Evolutionary conservation across 2,329 filamentous ascomycete genomes (phyloP).

Genomic region (Simplicillium aogashimaense): DNA sequence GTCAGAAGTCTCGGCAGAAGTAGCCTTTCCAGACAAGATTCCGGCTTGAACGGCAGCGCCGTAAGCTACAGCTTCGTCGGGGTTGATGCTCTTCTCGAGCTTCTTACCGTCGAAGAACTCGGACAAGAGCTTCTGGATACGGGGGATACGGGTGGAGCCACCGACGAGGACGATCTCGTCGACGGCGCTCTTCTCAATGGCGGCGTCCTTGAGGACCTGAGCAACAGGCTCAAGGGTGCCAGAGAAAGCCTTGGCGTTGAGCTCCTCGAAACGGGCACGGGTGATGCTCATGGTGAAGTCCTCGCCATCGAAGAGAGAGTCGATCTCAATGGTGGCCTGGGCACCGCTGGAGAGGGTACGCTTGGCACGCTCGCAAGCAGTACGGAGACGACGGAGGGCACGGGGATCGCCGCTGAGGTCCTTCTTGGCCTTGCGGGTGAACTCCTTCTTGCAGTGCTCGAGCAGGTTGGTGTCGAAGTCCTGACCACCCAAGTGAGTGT

Average conservation of each 20-base stretch:
- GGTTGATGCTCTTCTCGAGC: slow-evolving; percentile 99
- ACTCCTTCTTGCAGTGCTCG: slow-evolving; percentile 95
- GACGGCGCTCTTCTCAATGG: slow-evolving; percentile 79
- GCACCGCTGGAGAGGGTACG: slow-evolving; percentile 95
- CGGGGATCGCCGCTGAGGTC: slow-evolving; percentile 75
- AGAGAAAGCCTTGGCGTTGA: slow-evolving; percentile 91
- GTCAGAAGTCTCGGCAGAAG: slow-evolving; percentile 86
- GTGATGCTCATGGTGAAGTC: slow-evolving; percentile 97
- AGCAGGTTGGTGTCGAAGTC: slow-evolving; percentile 96
- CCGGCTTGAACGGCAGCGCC: slow-evolving; percentile 97
- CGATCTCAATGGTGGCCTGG: slow-evolving; percentile 96
- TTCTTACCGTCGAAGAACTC: slow-evolving; percentile 99
- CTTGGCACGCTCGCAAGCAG: slow-evolving; percentile 99
- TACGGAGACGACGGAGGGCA: slow-evolving; percentile 90
- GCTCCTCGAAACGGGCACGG: slow-evolving; percentile 96
- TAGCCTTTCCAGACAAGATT: slow-evolving; percentile 97
- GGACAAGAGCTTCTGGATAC: slow-evolving; percentile 97
- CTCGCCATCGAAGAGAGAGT: slow-evolving; percentile 95
- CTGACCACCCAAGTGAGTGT: slow-evolving; percentile 91
- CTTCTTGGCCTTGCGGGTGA: slow-evolving; percentile 72
- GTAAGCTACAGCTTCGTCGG: slow-evolving; percentile 97
- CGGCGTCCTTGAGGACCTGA: slow-evolving; percentile 91
- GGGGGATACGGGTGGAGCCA: slow-evolving; percentile 97
- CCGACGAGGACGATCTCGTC: slow-evolving; percentile 99
- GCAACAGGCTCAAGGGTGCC: slow-evolving; percentile 92